These are phyloP conservation scores for Oleoguttula mirabilis DNA, from an alignment of 495 filamentous ascomycete species.

Conservation along the genomic window DNA sequence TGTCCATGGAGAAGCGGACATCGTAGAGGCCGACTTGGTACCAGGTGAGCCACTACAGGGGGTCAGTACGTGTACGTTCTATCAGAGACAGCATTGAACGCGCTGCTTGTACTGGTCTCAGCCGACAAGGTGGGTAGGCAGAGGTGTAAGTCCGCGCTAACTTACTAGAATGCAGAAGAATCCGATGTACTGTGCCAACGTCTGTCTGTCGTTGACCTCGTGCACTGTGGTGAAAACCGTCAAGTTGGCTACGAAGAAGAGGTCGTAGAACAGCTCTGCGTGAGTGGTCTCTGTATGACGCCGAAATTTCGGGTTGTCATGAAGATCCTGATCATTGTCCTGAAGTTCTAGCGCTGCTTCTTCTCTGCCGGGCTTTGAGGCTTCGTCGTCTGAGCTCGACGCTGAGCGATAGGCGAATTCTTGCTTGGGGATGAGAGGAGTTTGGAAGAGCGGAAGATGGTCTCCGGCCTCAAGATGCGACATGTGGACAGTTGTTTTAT, in stretches of 20 bases:
- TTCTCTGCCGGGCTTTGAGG: neutral
- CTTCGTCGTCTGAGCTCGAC: neutral
- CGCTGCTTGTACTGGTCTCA: no score
- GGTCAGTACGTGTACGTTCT: no score
- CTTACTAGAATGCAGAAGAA: slow-evolving; percentile 47
- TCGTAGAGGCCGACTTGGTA: slow-evolving; percentile 56
- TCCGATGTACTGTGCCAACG: slow-evolving; percentile 43
- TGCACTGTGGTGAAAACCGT: slow-evolving; percentile 23
- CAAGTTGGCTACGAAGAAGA: slow-evolving; percentile 28
- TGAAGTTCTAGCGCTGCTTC: neutral
- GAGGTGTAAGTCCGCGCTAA: neutral
- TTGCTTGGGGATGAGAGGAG: neutral
- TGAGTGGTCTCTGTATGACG: slow-evolving; percentile 26
- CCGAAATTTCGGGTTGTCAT: slow-evolving; percentile 21
- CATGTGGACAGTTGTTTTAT: no score
- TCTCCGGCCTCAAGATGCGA: slow-evolving; percentile 4
- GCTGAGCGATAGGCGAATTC: neutral
- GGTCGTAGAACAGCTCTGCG: slow-evolving; percentile 26
- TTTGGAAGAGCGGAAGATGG: slow-evolving; percentile 4
- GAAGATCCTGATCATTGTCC: slow-evolving; percentile 17
- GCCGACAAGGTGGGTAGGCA: neutral
- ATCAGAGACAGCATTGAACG: no score
- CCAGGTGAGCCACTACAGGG: slow-evolving; percentile 52
- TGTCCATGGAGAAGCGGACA: slow-evolving; percentile 55
- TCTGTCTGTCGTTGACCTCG: slow-evolving; percentile 29